Evolutionary conservation across 1,139 yeast species (phyloP).

Genomic region (Saccharomyces hybrid): DNA sequence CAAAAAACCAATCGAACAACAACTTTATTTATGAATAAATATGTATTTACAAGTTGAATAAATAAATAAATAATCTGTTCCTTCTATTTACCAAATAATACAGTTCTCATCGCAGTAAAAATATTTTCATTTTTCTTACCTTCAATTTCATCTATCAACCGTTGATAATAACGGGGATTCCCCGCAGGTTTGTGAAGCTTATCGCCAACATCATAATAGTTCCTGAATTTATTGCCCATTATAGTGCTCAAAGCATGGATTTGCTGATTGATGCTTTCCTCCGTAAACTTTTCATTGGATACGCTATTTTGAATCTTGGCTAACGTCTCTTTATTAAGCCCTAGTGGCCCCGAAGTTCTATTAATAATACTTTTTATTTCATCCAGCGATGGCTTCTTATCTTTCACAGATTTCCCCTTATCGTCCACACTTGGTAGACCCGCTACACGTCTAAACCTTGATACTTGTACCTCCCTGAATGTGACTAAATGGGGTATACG

Average conservation of each 20-base stretch:
- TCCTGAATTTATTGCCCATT: constrained; percentile 53
- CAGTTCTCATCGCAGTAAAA: constrained; percentile 57
- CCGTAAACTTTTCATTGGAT: constrained; percentile 28
- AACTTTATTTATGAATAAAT: neutral
- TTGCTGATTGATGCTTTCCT: constrained; percentile 52
- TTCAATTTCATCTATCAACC: constrained; percentile 60
- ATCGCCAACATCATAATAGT: constrained; percentile 55
- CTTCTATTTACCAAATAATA: constrained; percentile 54
- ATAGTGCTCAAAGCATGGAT: constrained; percentile 51
- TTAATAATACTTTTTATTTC: constrained; percentile 31
- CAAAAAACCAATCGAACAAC: too few species aligned
- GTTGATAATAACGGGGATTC: constrained; percentile 67
- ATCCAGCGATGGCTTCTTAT: constrained; percentile 29
- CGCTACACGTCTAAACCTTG: constrained; percentile 44
- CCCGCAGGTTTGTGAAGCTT: constrained; percentile 72
- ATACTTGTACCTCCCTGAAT: constrained; percentile 57
- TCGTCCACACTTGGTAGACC: constrained; percentile 28
- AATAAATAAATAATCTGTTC: too few species aligned
- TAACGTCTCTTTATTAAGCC: constrained; percentile 26
- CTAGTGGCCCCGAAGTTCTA: constrained; percentile 31
- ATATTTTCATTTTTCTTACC: constrained; percentile 69
- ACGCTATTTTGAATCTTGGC: constrained; percentile 35
- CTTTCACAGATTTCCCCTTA: constrained; percentile 20
- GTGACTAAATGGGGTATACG: constrained; percentile 58
- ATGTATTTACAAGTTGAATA: constrained; percentile 3